Evolutionary conservation across 148 eudicot genomes (phyloP).

Genomic region (Polygonum maritimum): DNA sequence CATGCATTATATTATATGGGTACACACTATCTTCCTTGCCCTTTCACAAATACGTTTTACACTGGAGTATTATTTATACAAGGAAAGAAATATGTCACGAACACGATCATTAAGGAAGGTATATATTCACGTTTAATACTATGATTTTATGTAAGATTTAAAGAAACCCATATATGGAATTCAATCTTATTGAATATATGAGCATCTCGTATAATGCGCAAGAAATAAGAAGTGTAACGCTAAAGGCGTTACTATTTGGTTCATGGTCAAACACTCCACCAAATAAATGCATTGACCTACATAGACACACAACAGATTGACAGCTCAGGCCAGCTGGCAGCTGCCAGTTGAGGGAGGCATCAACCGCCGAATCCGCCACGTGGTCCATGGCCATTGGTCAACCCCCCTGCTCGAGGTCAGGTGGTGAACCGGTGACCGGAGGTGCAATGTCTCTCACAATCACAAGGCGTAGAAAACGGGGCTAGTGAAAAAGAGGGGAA

Average conservation of each 20-base stretch:
- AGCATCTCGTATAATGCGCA: not conserved
- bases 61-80: not conserved
- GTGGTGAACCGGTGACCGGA: not conserved
- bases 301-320: not conserved
- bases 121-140: too few relatives aligned
- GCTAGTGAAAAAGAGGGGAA: not conserved
- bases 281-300: not conserved
- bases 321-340: not conserved
- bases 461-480: not conserved
- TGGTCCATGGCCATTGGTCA: not conserved
- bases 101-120: too few relatives aligned
- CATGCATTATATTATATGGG: not conserved
- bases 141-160: not conserved
- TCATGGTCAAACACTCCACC: not conserved
- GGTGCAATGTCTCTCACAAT: not conserved
- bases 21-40: not conserved
- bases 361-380: not conserved
- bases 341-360: not conserved
- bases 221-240: not conserved
- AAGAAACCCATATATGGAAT: not conserved
- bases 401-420: not conserved
- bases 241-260: not conserved
- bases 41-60: not conserved
- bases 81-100: too few relatives aligned
- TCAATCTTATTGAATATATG: not conserved